A percentile compares a stretch with the other conserved stretches of the same genome.
These are phyloP conservation scores for Asterophora parasitica DNA, from an alignment of 768 basidiomycete genomes.

Conservation along the genomic window DNA sequence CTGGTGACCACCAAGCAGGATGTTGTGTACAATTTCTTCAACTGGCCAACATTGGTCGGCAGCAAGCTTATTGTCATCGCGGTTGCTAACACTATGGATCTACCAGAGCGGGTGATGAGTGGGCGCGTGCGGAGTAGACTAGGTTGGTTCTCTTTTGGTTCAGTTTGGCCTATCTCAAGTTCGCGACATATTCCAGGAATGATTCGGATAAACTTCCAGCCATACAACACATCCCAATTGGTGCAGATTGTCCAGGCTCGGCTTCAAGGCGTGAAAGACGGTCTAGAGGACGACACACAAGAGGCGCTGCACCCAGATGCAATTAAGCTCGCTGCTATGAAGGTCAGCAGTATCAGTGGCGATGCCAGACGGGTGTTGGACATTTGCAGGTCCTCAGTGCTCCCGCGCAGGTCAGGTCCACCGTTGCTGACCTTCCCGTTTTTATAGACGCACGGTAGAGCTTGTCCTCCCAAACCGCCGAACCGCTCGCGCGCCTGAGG, in stretches of 20 bases:
- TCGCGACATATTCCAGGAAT: conserved; percentile 50
- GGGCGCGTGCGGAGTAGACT: conserved; percentile 90
- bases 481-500: conserved; percentile 64
- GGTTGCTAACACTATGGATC: conserved; percentile 97
- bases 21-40: conserved; percentile 99
- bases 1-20: conserved; percentile 95
- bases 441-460: conserved; percentile 73
- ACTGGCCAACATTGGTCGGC: conserved; percentile 90
- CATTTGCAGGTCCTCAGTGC: conserved; percentile 63
- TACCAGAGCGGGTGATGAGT: conserved; percentile 90
- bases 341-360: conserved; percentile 72
- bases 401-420: too few relatives aligned
- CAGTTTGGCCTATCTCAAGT: not conserved
- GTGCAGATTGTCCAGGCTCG: conserved; percentile 85
- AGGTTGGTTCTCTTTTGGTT: conserved; percentile 39
- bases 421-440: not conserved
- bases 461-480: conserved; percentile 49
- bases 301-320: conserved; percentile 63
- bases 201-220: conserved; percentile 88
- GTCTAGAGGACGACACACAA: conserved; percentile 43
- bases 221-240: conserved; percentile 77
- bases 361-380: conserved; percentile 93
- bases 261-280: conserved; percentile 52
- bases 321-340: conserved; percentile 78
- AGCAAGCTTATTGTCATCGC: conserved; percentile 93